phyloP scores from a whole-genome alignment of 129 eudicot species.

The Ambrosia trifida region DNA sequence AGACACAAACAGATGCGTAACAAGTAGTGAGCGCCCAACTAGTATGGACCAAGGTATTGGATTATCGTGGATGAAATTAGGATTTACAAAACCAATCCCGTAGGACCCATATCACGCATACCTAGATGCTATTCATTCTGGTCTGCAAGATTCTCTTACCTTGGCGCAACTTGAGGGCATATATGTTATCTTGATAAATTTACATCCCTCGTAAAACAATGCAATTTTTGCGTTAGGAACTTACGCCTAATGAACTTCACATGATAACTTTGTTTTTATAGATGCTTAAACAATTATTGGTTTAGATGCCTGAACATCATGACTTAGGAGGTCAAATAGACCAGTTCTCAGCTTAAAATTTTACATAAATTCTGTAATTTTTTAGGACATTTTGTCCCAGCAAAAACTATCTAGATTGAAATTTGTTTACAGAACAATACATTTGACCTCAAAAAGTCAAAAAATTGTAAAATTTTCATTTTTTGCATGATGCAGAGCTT shows the following conservation, averaged over 20 bases:
- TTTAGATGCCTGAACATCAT: slow-evolving; percentile 8
- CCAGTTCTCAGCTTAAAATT: neutral
- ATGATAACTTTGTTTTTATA: neutral
- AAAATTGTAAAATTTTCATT: neutral
- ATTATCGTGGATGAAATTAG: neutral
- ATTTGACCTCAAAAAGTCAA: slow-evolving; percentile 25
- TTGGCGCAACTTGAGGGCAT: neutral
- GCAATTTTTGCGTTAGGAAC: neutral
- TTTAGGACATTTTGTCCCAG: neutral
- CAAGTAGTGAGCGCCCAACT: too few relatives aligned
- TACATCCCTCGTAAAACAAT: neutral
- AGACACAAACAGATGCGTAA: too few relatives aligned
- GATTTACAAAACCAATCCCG: neutral
- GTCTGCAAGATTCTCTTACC: neutral
- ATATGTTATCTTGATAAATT: neutral
- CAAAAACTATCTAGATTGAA: neutral
- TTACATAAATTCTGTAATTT: neutral
- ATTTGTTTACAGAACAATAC: slow-evolving; percentile 1
- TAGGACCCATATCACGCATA: neutral
- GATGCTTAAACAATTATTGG: slow-evolving; percentile 15
- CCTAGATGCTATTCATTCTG: neutral
- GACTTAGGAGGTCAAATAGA: slow-evolving; percentile 10
- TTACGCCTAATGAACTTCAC: neutral
- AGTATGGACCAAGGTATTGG: neutral
- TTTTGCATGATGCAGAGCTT: slow-evolving; percentile 33